phyloP scores from a whole-genome alignment of 148 eudicot species.

The Beta vulgaris region DNA sequence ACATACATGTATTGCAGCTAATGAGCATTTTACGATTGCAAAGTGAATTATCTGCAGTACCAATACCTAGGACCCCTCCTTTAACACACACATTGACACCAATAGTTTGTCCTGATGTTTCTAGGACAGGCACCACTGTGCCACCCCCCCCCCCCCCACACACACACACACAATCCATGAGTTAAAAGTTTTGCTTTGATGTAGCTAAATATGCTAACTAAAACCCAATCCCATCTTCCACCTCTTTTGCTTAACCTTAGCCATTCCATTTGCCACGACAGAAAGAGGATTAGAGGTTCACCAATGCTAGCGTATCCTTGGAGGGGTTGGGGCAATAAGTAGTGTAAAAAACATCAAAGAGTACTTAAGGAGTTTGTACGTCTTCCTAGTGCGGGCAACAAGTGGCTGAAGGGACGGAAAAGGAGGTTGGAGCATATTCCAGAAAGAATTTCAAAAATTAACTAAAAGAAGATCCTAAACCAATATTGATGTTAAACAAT shows the following conservation, averaged over 20 bases:
- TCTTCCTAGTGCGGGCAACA: neutral
- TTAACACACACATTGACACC: too few species aligned
- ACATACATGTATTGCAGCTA: neutral
- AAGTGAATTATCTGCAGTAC: neutral
- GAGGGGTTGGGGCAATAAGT: neutral
- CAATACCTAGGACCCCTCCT: neutral
- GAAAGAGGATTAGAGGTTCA: too few species aligned
- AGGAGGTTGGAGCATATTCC: neutral
- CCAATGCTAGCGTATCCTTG: neutral
- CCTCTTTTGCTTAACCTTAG: neutral
- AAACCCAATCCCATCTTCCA: neutral
- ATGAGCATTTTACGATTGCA: neutral
- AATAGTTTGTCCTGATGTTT: too few species aligned
- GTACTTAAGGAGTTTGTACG: neutral
- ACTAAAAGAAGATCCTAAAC: neutral
- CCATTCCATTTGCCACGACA: too few species aligned
- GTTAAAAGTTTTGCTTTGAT: neutral
- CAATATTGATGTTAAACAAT: neutral
- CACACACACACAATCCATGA: too few species aligned
- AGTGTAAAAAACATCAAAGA: neutral
- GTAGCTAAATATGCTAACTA: neutral
- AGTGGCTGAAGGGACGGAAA: neutral
- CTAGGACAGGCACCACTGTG: neutral
- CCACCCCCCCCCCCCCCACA: neutral
- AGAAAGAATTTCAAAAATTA: neutral